Evolutionary conservation across 441 rosid genomes (phyloP).

Genomic region (Biscutella laevigata): DNA sequence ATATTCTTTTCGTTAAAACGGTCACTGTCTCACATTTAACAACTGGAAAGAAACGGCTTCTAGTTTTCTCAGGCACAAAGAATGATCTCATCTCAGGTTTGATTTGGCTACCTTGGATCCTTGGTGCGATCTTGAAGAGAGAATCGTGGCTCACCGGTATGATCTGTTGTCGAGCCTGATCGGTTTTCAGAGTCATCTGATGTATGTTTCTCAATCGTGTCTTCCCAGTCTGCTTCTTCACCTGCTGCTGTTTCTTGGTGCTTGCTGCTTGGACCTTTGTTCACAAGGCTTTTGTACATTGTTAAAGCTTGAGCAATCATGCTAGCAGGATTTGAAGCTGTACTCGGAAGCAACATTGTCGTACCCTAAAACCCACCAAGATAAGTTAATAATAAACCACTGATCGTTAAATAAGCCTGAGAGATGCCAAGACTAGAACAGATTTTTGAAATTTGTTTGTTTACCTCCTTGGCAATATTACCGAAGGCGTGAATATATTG

Average conservation of each 20-base stretch:
- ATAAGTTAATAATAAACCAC: neutral
- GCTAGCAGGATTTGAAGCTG: slow-evolving; percentile 55
- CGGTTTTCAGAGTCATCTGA: slow-evolving; percentile 23
- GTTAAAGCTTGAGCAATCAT: slow-evolving; percentile 76
- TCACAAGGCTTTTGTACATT: slow-evolving; percentile 62
- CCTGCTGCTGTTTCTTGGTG: slow-evolving; percentile 16
- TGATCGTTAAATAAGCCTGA: neutral
- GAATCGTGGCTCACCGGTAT: slow-evolving; percentile 28
- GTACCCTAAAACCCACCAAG: slow-evolving; percentile 61
- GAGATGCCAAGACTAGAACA: neutral
- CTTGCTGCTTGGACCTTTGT: slow-evolving; percentile 27
- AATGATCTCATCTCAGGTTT: neutral
- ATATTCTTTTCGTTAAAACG: neutral
- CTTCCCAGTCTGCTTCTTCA: slow-evolving; percentile 16
- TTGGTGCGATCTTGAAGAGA: slow-evolving; percentile 43
- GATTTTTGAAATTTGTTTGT: neutral
- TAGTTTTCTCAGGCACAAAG: slow-evolving; percentile 10
- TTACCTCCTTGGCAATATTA: slow-evolving; percentile 89
- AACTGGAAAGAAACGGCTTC: slow-evolving; percentile 1
- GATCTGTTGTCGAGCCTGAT: slow-evolving; percentile 14
- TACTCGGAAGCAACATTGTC: slow-evolving; percentile 76
- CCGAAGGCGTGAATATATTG: slow-evolving; percentile 77
- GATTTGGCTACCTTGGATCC: slow-evolving; percentile 16
- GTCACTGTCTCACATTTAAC: slow-evolving; percentile 2
- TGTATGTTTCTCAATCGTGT: slow-evolving; percentile 16